Percentiles rank a stretch among this genome's conserved stretches.
Conservation (phyloP, 805 yeast species). For the Pichia exigua region DNA sequence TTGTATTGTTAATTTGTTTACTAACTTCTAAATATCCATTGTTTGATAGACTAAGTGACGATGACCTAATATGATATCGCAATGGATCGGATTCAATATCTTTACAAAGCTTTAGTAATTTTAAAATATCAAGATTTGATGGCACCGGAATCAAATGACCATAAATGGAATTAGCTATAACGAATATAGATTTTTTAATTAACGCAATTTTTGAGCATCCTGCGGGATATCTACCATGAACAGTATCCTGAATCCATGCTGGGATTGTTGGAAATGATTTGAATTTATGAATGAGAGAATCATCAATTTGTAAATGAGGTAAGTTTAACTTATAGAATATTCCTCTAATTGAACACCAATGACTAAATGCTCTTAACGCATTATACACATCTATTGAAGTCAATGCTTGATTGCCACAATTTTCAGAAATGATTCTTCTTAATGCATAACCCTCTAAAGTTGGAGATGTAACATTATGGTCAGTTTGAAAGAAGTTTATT, state of each 20-base stretch:
- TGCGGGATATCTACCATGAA: slow-evolving; percentile 42
- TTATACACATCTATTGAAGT: slow-evolving; percentile 35
- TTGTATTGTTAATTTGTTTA: slow-evolving; percentile 10
- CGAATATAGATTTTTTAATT: slow-evolving; percentile 32
- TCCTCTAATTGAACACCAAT: slow-evolving; percentile 49
- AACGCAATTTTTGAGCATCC: slow-evolving; percentile 43
- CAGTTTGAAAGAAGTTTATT: slow-evolving; percentile 47
- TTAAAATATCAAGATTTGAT: slow-evolving; percentile 16
- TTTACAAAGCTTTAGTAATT: slow-evolving; percentile 35
- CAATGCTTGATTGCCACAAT: slow-evolving; percentile 33
- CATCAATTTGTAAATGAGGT: slow-evolving; percentile 31
- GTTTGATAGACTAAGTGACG: slow-evolving; percentile 14
- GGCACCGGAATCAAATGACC: slow-evolving; percentile 36
- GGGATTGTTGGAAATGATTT: slow-evolving; percentile 36
- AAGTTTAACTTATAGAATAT: slow-evolving; percentile 34
- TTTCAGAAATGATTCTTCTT: slow-evolving; percentile 30
- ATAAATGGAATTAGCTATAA: slow-evolving; percentile 29
- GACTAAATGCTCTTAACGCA: slow-evolving; percentile 43
- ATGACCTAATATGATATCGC: slow-evolving; percentile 37
- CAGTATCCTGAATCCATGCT: slow-evolving; percentile 31
- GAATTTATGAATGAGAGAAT: slow-evolving; percentile 27
- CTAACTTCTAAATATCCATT: slow-evolving; percentile 12
- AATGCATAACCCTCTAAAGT: slow-evolving; percentile 39
- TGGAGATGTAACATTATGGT: slow-evolving; percentile 44
- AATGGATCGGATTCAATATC: slow-evolving; percentile 41